Base-by-base conservation (phyloP, 768 basidiomycete species). In the Dacryopinax spathularia region DNA sequence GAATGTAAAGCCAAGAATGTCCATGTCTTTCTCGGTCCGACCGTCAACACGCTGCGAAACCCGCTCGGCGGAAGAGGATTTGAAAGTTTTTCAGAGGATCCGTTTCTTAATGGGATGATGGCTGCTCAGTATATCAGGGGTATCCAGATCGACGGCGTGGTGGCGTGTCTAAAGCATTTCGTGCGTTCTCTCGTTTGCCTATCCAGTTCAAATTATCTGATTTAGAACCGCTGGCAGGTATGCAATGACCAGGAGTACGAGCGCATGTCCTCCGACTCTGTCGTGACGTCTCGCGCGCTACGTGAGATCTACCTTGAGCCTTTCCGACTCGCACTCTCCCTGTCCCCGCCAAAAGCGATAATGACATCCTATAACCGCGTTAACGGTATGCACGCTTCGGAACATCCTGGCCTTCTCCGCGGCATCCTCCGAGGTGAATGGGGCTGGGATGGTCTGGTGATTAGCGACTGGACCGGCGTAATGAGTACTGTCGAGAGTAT, bases 1-100 rank as follows among this genome's bases (percentile, higher is more conserved):
- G 84, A 84, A 69, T 74, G 76, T 59, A 74, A 77, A 9, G 81
- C 80, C 10, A 80, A 82, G 72, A 76, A 80, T 73, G 67, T 63
- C 34, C 68, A 44, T 62, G 65, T 56, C 63, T 39, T 70, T 7
- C 62, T 71, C 35, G 70, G 72, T 1, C 74, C 74, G 2, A 74
- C 74, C 1, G 63, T 65, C 34, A 75, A 75, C 63, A 71, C 70
- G 6, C 72, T 70, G 60, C 68, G 73, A 10, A 70, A 68, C 0
- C 75, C 73, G 13, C 65, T 72, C 1, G 72, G 73, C 12, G 74
- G 74, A 0, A 63, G 75, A 29, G 73, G 69, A 1, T 75, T 75
- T 67, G 75, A 75, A 59, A 67, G 67, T 0, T 72, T 65, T 33
- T 60, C 63, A 2, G 69, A 72, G 59, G 70, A 64, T 60, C 66